Evolutionary conservation across 2,329 filamentous ascomycete genomes (phyloP).

Genomic region (Apiospora saccharicola): DNA sequence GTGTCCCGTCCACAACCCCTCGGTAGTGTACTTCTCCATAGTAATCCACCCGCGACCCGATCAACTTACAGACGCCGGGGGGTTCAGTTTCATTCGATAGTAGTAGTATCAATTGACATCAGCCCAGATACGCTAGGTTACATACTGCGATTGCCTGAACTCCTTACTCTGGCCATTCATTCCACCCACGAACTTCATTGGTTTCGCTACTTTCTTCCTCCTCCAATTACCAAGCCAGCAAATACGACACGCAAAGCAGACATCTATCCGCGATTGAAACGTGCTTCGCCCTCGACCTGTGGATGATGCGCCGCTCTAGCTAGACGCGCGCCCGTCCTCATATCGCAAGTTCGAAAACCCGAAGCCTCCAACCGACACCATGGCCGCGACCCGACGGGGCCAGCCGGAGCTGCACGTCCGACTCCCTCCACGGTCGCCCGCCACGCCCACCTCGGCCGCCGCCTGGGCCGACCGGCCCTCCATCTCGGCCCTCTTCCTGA

Average conservation of each 20-base stretch:
- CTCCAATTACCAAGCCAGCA: background rate
- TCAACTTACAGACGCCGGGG: background rate
- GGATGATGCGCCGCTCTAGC: slow-evolving; percentile 25
- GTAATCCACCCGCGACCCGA: background rate
- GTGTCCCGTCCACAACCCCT: background rate
- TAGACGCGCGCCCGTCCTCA: slow-evolving; percentile 23
- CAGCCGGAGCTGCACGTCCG: slow-evolving; percentile 45
- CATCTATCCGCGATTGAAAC: background rate
- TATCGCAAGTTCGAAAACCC: background rate
- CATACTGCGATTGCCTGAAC: background rate
- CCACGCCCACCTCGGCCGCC: slow-evolving; percentile 39
- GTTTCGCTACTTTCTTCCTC: background rate
- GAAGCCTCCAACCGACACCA: slow-evolving; percentile 30
- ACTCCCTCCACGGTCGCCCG: slow-evolving; percentile 33
- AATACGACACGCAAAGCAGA: background rate
- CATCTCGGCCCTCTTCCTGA: slow-evolving; percentile 84
- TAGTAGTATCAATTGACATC: background rate
- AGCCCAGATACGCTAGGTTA: background rate
- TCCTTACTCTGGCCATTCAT: background rate
- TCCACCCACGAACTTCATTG: background rate
- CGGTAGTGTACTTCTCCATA: background rate
- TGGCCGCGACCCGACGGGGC: slow-evolving; percentile 44
- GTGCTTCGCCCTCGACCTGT: background rate
- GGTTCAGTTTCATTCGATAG: background rate
- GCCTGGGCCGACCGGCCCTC: slow-evolving; percentile 58